Base-by-base conservation (phyloP, 805 yeast species). In the Candida germanica region DNA sequence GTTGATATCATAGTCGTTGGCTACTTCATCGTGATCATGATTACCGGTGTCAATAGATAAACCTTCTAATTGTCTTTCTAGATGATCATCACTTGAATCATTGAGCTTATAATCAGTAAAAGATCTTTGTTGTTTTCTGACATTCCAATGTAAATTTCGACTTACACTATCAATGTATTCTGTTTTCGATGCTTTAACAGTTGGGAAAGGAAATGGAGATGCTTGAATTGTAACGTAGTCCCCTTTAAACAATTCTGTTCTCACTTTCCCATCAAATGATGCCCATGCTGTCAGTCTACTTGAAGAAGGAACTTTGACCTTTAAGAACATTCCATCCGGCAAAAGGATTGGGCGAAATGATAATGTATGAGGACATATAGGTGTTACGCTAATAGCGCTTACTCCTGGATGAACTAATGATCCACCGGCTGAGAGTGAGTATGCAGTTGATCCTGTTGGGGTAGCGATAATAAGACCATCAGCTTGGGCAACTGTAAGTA, bases 391-490 rank as follows among this genome's bases (percentile, higher is more conserved):
- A 20, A 89, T 85, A 7, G 96, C 96, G 42, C 88, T 83, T 11
- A 91, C 95, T 21, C 87, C 88, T 0, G 98, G 97, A 51, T 89
- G 96, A 4, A 91, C 95, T 33, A 91, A 71, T 0, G 96, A 83
- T 1, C 98, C 98, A 10, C 97, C 97, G 0, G 98, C 97, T 29
- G 95, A 83, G 33, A 91, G 67, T 1, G 96, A 88, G 58, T 91
- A 91, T 0, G 98, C 98, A 0, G 98, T 91, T 2, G 96, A 87
- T 0, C 97, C 97, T 0, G 97, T 88, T 3, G 97, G 97, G 0
- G 97, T 88, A 1, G 96, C 94, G 22, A 89, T 73, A 38, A 91
- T 89, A 12, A 89, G 65, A 0, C 97, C 97, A 60, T 89, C 97
- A 1, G 96, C 96, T 58, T 87, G 96, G 1, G 94, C 93, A 16